Percentiles rank a stretch among this genome's conserved stretches.
These are phyloP conservation scores for Geosmithia putterillii DNA, from an alignment of 2,329 filamentous ascomycete genomes.

Conservation along the genomic window DNA sequence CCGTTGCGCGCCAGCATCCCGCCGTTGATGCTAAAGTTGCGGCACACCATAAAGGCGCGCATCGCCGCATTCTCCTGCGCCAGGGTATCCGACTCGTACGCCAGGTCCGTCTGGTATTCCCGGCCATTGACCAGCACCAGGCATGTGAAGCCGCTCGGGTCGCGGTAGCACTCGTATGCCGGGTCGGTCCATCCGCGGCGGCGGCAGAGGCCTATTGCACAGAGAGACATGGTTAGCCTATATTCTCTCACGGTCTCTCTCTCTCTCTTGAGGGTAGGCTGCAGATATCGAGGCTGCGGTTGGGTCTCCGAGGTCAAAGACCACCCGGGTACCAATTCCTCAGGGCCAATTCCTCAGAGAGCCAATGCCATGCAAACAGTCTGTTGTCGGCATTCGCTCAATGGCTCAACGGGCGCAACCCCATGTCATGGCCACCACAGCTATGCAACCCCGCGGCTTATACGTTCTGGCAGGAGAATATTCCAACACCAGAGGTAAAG, in stretches of 20 bases:
- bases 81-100: constrained; percentile 69
- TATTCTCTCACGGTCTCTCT: too few relatives aligned
- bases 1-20: constrained; percentile 70
- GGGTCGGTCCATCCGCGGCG: constrained; percentile 91
- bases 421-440: too few relatives aligned
- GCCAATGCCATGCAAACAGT: too few relatives aligned
- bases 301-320: background rate
- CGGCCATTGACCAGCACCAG: constrained; percentile 91
- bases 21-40: constrained; percentile 93
- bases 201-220: constrained; percentile 67
- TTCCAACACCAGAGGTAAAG: background rate
- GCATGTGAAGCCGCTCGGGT: constrained; percentile 69
- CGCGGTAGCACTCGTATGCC: constrained; percentile 71
- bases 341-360: too few relatives aligned
- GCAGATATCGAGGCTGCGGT: background rate
- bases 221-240: constrained; percentile 20
- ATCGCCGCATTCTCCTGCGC: constrained; percentile 91
- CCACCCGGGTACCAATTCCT: too few relatives aligned
- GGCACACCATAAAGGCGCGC: constrained; percentile 94
- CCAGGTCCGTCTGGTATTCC: constrained; percentile 84
- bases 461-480: background rate
- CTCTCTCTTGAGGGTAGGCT: background rate
- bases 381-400: too few relatives aligned
- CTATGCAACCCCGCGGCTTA: background rate
- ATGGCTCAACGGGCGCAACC: too few relatives aligned